A percentile compares a stretch with the other conserved stretches of the same genome.
Evolutionary conservation across 257 asterid genomes (phyloP).

Genomic region (Knoxia roxburghii): DNA sequence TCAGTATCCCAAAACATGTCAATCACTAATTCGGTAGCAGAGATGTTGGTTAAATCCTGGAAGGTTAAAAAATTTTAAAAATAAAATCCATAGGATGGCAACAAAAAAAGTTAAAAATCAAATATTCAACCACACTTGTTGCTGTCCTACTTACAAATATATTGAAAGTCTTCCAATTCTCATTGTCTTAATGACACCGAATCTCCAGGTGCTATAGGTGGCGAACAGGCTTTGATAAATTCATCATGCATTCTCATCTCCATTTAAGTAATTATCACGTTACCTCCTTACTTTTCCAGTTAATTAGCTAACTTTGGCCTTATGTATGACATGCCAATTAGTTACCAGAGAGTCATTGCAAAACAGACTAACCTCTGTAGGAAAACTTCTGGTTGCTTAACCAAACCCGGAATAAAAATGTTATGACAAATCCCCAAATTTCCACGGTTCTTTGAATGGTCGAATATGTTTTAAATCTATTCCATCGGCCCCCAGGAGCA

Average conservation of each 20-base stretch:
- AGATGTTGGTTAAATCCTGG: neutral
- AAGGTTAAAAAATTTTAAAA: no score
- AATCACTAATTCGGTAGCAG: neutral
- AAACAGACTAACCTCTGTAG: slow-evolving; percentile 61
- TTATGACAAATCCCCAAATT: slow-evolving; percentile 92
- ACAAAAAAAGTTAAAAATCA: neutral
- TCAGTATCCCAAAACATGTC: neutral
- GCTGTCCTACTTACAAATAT: slow-evolving; percentile 23
- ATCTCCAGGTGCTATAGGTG: neutral
- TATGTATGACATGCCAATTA: neutral
- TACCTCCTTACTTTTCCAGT: neutral
- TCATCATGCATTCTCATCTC: neutral
- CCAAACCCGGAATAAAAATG: slow-evolving; percentile 80
- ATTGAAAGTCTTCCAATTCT: slow-evolving; percentile 13
- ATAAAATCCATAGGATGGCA: no score
- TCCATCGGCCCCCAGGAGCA: slow-evolving; percentile 98
- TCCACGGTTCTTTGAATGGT: slow-evolving; percentile 93
- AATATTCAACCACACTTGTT: neutral
- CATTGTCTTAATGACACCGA: neutral
- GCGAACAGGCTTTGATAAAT: no score
- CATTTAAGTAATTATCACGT: neutral
- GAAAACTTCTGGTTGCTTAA: slow-evolving; percentile 76
- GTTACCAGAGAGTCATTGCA: slow-evolving; percentile 2
- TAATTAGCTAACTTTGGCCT: neutral
- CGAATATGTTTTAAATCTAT: slow-evolving; percentile 85